Evolutionary conservation across 2,329 filamentous ascomycete species (phyloP).

Genomic region (Venturia oleaginea): DNA sequence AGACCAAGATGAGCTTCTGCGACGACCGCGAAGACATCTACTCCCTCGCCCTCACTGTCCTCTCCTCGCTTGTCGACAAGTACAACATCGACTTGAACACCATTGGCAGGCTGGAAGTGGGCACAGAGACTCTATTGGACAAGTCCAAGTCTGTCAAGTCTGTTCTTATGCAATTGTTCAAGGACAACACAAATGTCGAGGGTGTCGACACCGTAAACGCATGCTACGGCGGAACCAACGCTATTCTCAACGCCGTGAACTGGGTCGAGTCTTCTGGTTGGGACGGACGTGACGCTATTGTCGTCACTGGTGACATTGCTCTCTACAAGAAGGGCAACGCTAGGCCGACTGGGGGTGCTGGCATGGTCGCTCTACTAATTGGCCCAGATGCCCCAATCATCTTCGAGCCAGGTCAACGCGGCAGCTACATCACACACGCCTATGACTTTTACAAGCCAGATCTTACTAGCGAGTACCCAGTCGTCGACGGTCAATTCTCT

Average conservation of each 20-base stretch:
- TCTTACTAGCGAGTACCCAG: constrained; percentile 44
- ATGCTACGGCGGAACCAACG: constrained; percentile 47
- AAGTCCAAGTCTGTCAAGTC: constrained; percentile 48
- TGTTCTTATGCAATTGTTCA: constrained; percentile 45
- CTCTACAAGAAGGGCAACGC: constrained; percentile 47
- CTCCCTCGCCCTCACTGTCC: constrained; percentile 43
- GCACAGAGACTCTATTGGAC: constrained; percentile 46
- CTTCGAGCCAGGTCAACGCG: constrained; percentile 41
- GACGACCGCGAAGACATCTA: constrained; percentile 47
- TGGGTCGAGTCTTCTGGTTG: constrained; percentile 46
- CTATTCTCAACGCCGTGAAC: constrained; percentile 45
- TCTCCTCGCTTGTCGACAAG: constrained; percentile 43
- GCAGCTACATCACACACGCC: constrained; percentile 42
- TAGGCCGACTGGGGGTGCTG: constrained; percentile 43
- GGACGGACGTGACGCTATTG: constrained; percentile 44
- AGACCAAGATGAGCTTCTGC: constrained; percentile 48
- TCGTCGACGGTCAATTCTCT: constrained; percentile 45
- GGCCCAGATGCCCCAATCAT: constrained; percentile 42
- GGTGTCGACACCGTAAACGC: constrained; percentile 46
- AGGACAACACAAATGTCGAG: constrained; percentile 45
- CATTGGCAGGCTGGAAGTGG: constrained; percentile 45
- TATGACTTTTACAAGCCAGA: constrained; percentile 50
- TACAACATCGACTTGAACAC: constrained; percentile 43
- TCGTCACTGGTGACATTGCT: constrained; percentile 45
- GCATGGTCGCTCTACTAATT: constrained; percentile 45